A percentile compares a stretch with the other conserved stretches of the same genome.
Conservation (phyloP, 352 stramenopile species). For the Blastocystis sp. region DNA sequence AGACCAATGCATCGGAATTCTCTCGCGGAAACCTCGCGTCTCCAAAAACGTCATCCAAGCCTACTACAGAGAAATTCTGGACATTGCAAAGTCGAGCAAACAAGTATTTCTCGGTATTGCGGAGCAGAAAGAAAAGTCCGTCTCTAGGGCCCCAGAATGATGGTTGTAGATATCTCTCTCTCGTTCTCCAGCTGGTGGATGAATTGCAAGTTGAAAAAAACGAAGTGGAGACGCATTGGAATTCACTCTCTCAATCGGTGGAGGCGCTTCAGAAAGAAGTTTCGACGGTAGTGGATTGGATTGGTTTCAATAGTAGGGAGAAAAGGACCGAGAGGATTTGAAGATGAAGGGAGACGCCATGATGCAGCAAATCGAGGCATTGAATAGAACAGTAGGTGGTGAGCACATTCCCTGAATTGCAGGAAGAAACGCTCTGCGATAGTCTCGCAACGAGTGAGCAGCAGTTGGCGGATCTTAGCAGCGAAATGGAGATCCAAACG, state of each 20-base stretch:
- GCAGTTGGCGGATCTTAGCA: not conserved
- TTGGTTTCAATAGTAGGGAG: not conserved
- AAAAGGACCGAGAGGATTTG: not conserved
- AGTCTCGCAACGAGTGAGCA: not conserved
- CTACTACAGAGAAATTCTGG: constrained; percentile 12
- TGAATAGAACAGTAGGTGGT: not conserved
- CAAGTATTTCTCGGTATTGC: constrained; percentile 38
- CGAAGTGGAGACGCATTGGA: not conserved
- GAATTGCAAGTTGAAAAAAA: constrained; percentile 2
- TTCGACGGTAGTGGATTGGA: not conserved
- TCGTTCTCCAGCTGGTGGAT: not conserved
- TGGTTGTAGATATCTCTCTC: not conserved
- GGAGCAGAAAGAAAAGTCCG: not conserved
- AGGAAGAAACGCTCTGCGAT: not conserved
- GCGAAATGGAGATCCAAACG: not conserved
- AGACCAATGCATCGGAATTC: not conserved
- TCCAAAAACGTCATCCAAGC: constrained; percentile 39
- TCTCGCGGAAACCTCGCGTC: not conserved
- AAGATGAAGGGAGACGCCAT: not conserved
- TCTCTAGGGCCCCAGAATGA: not conserved
- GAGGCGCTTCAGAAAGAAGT: constrained; percentile 2
- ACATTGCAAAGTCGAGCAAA: constrained; percentile 15
- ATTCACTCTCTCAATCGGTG: not conserved
- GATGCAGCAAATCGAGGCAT: not conserved
- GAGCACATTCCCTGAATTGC: not conserved